Evolutionary conservation across 2,329 filamentous ascomycete genomes (phyloP).

Genomic region (Rosellinia necatrix): DNA sequence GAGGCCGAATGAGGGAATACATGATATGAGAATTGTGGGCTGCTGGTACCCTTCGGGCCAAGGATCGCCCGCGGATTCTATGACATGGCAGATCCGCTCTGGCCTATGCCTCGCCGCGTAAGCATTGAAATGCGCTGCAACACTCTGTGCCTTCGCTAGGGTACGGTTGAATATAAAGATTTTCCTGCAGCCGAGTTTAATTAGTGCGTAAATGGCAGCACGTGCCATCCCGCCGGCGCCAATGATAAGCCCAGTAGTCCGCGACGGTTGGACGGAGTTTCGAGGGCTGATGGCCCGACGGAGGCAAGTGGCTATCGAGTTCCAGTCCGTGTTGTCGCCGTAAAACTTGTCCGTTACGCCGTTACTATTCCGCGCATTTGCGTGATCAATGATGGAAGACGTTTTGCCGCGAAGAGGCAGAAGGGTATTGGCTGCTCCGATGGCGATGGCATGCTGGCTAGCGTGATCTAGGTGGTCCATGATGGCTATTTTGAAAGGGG

Average conservation of each 20-base stretch:
- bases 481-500: conserved; percentile 73
- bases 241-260: conserved; percentile 60
- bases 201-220: conserved; percentile 73
- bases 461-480: conserved; percentile 67
- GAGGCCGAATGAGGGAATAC: conserved; percentile 68
- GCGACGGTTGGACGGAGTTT: conserved; percentile 59
- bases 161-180: conserved; percentile 76
- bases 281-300: conserved; percentile 71
- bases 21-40: conserved; percentile 73
- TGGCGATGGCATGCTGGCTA: conserved; percentile 70
- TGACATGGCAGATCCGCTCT: conserved; percentile 55
- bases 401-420: conserved; percentile 65
- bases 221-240: conserved; percentile 74
- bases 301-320: conserved; percentile 65
- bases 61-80: conserved; percentile 59
- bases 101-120: conserved; percentile 46
- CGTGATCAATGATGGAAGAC: conserved; percentile 56
- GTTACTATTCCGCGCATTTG: conserved; percentile 62
- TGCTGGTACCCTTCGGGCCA: conserved; percentile 68
- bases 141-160: conserved; percentile 59
- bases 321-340: conserved; percentile 74
- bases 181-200: conserved; percentile 73
- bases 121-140: conserved; percentile 70
- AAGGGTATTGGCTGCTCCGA: conserved; percentile 74
- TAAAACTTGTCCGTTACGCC: conserved; percentile 68